Evolutionary conservation across 257 asterid species (phyloP), one percentile per base, ranked within the genome.

Genomic region (Gentiana dahurica): DNA sequence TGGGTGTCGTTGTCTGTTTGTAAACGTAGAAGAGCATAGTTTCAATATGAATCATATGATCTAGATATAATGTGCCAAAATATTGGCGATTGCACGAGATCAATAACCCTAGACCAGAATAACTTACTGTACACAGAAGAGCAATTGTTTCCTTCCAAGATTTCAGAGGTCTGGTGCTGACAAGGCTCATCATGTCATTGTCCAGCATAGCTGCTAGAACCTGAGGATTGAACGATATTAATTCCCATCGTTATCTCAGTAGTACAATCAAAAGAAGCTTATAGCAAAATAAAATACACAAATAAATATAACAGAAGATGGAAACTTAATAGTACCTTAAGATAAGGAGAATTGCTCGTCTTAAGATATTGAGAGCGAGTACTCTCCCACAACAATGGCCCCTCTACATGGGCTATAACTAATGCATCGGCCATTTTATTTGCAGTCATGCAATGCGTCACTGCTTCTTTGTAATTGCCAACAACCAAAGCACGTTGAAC

Each of bases 131-230:
- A 75, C 98, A 91, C 54, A 87, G 79, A 65, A 87, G 94, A 59
- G 95, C 96, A 63, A 91, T 89, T 58, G 98, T 91, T 81, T 91
- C 98, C 81, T 85, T 91, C 98, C 98, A 91, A 46, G 93, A 81
- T 62, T 83, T 87, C 76, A 87, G 71, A 52, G 98, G 98, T 60
- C 98, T 73, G 49, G 81, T 71, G 49, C 81, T 83, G 54, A 85
- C 96, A 70, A 91, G 75, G 90, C 95, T 87, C 82, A 79, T 78
- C 34, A 91, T 77, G 69, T 91, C 98, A 74, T 77, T 81, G 79
- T 87, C 85, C 47, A 91, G 96, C 90, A 87, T 83, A 38, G 98
- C 94, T 54, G 91, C 70, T 75, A 71, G 68, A 44, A 71, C 62
- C 71, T 71, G 68, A 34, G n/a, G 45, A 34, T 24, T 8, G 51